Base-by-base conservation (phyloP, 176 grass and related monocot genomes). In the Cocos nucifera region DNA sequence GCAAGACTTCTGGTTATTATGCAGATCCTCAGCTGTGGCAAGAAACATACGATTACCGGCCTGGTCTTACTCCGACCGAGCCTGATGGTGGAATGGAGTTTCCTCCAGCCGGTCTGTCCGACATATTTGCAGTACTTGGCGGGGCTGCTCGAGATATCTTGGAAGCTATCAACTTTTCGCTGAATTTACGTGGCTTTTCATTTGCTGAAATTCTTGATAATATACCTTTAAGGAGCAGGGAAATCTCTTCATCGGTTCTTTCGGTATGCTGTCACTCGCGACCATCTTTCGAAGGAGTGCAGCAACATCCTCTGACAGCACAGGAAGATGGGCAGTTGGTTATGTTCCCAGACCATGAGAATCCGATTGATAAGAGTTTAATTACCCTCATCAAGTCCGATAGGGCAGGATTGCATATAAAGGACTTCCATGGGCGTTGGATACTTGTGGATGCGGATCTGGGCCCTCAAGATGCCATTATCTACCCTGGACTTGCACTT, bases 181-280 rank as follows among this genome's bases (percentile, higher is more conserved):
- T 95, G 62, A 89, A 69, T 74, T 51, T 95, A 21, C 77, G 85
- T 16, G 84, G 79, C 64, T 83, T 71, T 51, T 77, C 80, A n/a
- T 89, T 95, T 73, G 70, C 75, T 10, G 79, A 80, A 32, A 66
- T 95, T 66, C 83, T 95, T 12, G 90, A 95, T 79, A 89, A 95
- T 57, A 63, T 86, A 23, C 90, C 85, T 15, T 78, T 89, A 58
- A 86, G 90, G 63, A 80, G 69, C 51, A 66, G 78, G n/a, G 90
- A 89, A 53, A 75, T 95, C 29, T 89, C 90, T 15, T 95, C 90
- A 4, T 95, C 90, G 17, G 82, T 95, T 72, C 85, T 95, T 70
- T 89, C 90, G 15, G 77, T 79, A 22, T 89, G 82, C 66, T 95
- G 85, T 26, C 85, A 89, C 64, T 89, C 82, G 14, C 83, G 85